Conservation (phyloP, 2,329 filamentous ascomycete species). For the Xylariaceae sp. region DNA sequence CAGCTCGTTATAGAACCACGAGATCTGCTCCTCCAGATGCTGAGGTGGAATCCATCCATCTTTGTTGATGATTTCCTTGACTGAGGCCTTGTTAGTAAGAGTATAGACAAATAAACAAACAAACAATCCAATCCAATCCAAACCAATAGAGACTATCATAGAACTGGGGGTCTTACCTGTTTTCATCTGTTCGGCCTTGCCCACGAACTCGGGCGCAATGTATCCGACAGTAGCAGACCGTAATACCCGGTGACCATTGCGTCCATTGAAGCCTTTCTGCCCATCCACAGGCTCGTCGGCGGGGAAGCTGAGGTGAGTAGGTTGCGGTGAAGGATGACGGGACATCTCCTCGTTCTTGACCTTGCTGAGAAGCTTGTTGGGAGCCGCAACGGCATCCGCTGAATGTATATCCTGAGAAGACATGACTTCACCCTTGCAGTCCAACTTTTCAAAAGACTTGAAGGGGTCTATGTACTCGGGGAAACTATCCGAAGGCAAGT, state of each 20-base stretch:
- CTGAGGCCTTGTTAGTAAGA: slow-evolving; percentile 38
- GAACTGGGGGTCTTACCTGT: slow-evolving; percentile 48
- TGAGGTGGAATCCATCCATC: slow-evolving; percentile 81
- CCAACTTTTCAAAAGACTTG: slow-evolving; percentile 26
- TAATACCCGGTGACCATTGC: slow-evolving; percentile 64
- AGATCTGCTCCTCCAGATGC: slow-evolving; percentile 78
- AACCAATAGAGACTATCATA: background rate
- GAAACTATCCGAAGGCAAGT: slow-evolving; percentile 40
- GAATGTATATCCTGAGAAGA: slow-evolving; percentile 32
- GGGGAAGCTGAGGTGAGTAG: slow-evolving; percentile 75
- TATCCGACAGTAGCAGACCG: slow-evolving; percentile 91
- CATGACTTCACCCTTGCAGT: slow-evolving; percentile 29
- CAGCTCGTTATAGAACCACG: slow-evolving; percentile 96
- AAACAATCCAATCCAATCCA: too few species aligned
- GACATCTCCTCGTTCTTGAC: slow-evolving; percentile 40
- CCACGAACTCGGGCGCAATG: slow-evolving; percentile 87
- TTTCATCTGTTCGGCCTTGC: slow-evolving; percentile 87
- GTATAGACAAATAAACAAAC: background rate
- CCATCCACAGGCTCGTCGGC: slow-evolving; percentile 31
- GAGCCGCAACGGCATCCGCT: slow-evolving; percentile 33
- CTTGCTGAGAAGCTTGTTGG: slow-evolving; percentile 39
- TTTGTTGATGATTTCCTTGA: slow-evolving; percentile 72
- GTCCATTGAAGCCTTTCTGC: slow-evolving; percentile 35
- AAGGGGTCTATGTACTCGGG: slow-evolving; percentile 41
- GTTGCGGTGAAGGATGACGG: slow-evolving; percentile 78